phyloP scores from a whole-genome alignment of 169 alveolate species.

The Toxoplasma gondii region DNA sequence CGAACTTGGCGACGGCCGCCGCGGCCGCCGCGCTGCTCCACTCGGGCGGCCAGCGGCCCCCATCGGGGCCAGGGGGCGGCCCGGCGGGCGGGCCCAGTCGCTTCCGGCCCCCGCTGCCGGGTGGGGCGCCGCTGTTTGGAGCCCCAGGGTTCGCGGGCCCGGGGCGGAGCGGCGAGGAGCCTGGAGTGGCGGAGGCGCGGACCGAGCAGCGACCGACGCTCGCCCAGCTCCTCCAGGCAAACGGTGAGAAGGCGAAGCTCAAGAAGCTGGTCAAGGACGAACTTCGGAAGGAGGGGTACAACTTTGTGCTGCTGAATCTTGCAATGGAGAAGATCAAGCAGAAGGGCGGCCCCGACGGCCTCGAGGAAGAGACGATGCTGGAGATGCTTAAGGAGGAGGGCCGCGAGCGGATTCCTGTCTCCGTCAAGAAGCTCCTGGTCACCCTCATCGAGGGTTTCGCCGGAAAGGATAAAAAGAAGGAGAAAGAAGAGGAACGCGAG shows the following conservation, averaged over 20 bases:
- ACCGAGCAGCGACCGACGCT: slow-evolving; percentile 27
- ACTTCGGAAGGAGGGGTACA: slow-evolving; percentile 37
- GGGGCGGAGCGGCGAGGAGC: background rate
- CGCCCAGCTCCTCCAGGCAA: background rate
- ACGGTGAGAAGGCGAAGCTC: slow-evolving; percentile 21
- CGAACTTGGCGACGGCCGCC: slow-evolving; percentile 10
- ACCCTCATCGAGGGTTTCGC: slow-evolving; percentile 20
- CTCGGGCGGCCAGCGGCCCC: background rate
- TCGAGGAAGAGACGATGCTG: slow-evolving; percentile 29
- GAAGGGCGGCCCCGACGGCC: slow-evolving; percentile 29
- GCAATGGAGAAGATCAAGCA: slow-evolving; percentile 32
- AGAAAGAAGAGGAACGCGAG: slow-evolving; percentile 42
- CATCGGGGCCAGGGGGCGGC: background rate
- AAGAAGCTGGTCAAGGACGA: slow-evolving; percentile 35
- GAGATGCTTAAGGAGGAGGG: background rate
- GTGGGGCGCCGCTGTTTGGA: background rate
- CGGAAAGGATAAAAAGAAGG: slow-evolving; percentile 36
- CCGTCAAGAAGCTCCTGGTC: slow-evolving; percentile 3
- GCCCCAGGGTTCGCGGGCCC: background rate
- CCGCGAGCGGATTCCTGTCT: slow-evolving; percentile 6
- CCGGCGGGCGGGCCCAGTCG: background rate
- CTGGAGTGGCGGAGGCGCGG: background rate
- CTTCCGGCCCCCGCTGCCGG: background rate
- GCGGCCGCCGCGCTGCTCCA: background rate
- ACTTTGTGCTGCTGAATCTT: slow-evolving; percentile 5